Evolutionary conservation across 345 rosid species (phyloP).

Genomic region (Trapa bicornis): DNA sequence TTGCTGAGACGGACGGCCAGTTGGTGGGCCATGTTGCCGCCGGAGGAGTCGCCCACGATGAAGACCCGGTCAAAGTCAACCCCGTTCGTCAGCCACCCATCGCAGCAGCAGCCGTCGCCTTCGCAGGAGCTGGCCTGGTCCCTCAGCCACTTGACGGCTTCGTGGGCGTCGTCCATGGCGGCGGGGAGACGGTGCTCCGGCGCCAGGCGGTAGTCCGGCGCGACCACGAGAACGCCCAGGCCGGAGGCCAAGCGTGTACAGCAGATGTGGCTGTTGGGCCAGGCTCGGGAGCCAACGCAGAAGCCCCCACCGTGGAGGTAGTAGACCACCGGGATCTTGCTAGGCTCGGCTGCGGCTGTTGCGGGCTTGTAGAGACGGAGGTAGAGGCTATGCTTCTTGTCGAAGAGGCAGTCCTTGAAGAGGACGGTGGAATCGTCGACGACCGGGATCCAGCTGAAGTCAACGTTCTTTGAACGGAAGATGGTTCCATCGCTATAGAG

Average conservation of each 20-base stretch:
- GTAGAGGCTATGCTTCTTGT: conserved; percentile 34
- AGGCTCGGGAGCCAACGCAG: conserved; percentile 59
- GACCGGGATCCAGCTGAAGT: conserved; percentile 3
- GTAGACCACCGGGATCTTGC: conserved; percentile 25
- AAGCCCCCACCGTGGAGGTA: conserved; percentile 85
- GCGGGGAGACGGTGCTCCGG: conserved; percentile 81
- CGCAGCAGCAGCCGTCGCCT: background rate
- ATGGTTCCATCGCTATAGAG: conserved; percentile 54
- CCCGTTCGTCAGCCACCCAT: conserved; percentile 27
- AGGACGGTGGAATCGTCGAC: conserved; percentile 6
- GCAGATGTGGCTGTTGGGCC: conserved; percentile 68
- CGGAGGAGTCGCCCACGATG: conserved; percentile 75
- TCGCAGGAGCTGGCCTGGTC: conserved; percentile 6
- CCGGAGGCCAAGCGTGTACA: conserved; percentile 49
- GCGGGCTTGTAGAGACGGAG: conserved; percentile 61
- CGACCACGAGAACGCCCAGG: conserved; percentile 42
- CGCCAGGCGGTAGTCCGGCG: conserved; percentile 71
- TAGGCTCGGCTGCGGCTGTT: too few species aligned
- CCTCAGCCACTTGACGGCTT: conserved; percentile 26
- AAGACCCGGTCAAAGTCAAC: conserved; percentile 53
- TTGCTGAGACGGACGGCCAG: conserved; percentile 43
- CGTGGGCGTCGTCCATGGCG: conserved; percentile 46
- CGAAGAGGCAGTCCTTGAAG: conserved; percentile 43
- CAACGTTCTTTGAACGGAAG: conserved; percentile 6
- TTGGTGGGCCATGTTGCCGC: conserved; percentile 84